Evolutionary conservation across 2,329 filamentous ascomycete species (phyloP).

Genomic region (Aspergillus luchuensis): DNA sequence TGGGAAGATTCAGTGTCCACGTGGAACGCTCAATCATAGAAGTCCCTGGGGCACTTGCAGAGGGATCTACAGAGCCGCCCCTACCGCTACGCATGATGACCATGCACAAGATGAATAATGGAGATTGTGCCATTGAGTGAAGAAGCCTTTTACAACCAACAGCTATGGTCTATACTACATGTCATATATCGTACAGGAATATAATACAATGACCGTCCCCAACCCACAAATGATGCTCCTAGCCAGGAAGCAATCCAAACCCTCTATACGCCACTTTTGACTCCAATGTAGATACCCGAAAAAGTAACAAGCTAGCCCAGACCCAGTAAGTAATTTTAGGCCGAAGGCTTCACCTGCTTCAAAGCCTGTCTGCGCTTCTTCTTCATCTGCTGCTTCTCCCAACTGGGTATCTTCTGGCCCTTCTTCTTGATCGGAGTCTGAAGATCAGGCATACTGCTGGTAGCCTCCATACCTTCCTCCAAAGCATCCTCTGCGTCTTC

Average conservation of each 20-base stretch:
- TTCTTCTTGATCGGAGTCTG: constrained; percentile 32
- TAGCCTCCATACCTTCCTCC: constrained; percentile 14
- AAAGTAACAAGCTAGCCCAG: not conserved
- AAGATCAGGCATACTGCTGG: constrained; percentile 15
- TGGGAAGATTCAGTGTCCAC: no score
- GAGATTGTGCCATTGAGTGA: constrained; percentile 24
- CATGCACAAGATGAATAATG: not conserved
- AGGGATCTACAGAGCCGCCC: not conserved
- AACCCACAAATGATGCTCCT: not conserved
- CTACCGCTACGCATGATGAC: not conserved
- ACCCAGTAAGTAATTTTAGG: not conserved
- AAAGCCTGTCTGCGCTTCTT: constrained; percentile 45
- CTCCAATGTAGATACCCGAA: not conserved
- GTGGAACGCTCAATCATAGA: no score
- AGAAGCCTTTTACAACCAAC: constrained; percentile 22
- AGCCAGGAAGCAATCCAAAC: not conserved
- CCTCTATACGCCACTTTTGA: not conserved
- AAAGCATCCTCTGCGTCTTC: constrained; percentile 27
- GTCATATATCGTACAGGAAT: constrained; percentile 21
- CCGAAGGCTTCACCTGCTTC: constrained; percentile 31
- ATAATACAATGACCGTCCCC: constrained; percentile 6
- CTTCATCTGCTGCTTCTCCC: constrained; percentile 49
- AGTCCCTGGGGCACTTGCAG: not conserved
- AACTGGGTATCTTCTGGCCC: constrained; percentile 40
- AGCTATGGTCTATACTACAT: constrained; percentile 15